Conservation (phyloP, 768 basidiomycete genomes). For the Pulveroboletus sp. region DNA sequence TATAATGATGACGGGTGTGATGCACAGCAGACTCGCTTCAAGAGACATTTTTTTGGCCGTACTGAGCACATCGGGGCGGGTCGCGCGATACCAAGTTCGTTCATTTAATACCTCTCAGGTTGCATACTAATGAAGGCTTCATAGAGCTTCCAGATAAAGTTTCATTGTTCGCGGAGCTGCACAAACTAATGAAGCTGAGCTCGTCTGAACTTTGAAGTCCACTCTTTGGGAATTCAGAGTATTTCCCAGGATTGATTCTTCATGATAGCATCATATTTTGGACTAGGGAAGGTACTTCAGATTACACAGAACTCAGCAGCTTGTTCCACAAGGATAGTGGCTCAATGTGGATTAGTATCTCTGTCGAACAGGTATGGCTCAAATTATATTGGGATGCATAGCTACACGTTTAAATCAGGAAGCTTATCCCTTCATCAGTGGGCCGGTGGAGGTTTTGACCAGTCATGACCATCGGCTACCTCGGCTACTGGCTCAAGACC, state of each 20-base stretch:
- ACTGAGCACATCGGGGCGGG: conserved; percentile 74
- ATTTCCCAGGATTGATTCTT: neutral
- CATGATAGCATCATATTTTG: neutral
- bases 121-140: neutral
- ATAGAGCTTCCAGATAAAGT: conserved; percentile 45
- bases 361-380: too few relatives aligned
- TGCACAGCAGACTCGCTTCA: neutral
- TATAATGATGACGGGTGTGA: neutral
- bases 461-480: too few relatives aligned
- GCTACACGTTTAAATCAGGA: too few relatives aligned
- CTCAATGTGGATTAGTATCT: too few relatives aligned
- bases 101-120: neutral
- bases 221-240: conserved; percentile 9
- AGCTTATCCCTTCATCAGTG: too few relatives aligned
- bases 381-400: too few relatives aligned
- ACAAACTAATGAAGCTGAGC: conserved; percentile 22
- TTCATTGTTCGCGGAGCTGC: conserved; percentile 38
- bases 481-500: too few relatives aligned
- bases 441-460: too few relatives aligned
- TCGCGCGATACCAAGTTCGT: conserved; percentile 68
- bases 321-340: too few relatives aligned
- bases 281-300: too few relatives aligned
- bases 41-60: conserved; percentile 77
- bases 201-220: conserved; percentile 12
- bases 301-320: too few relatives aligned